These are phyloP conservation scores for Umbelopsis sp. DNA, from an alignment of 192 early-diverging fungal genomes.

Conservation along the genomic window DNA sequence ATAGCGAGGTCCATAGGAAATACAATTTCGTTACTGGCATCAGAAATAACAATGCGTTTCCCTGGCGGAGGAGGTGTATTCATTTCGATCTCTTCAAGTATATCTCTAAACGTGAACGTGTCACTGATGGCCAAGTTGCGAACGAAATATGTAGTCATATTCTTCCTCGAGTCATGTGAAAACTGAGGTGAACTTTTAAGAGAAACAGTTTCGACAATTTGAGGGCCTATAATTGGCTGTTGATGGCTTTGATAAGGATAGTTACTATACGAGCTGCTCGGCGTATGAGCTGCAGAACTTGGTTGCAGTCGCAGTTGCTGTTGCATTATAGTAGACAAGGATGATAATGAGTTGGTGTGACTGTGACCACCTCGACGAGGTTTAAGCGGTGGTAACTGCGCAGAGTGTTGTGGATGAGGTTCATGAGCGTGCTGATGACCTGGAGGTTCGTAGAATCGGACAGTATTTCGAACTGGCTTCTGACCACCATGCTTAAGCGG, in stretches of 20 bases:
- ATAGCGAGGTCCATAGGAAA: conserved; percentile 38
- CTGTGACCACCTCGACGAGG: conserved; percentile 5
- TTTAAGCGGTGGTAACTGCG: conserved; percentile 34
- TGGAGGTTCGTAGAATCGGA: conserved; percentile 8
- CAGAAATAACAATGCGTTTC: conserved; percentile 34
- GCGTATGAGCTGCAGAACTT: not conserved
- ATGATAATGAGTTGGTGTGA: conserved; percentile 6
- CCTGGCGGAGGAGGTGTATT: conserved; percentile 35
- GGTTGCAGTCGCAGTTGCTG: conserved; percentile 23
- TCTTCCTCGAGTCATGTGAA: conserved; percentile 22
- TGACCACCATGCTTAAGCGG: conserved; percentile 12
- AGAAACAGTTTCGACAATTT: conserved; percentile 38
- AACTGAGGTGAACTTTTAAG: conserved; percentile 26
- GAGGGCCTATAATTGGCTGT: not conserved
- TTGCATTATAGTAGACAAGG: conserved; percentile 16
- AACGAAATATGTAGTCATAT: conserved; percentile 25
- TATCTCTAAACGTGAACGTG: conserved; percentile 40
- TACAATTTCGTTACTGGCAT: conserved; percentile 27
- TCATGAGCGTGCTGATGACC: not conserved
- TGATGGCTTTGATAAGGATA: conserved; percentile 23
- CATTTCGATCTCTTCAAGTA: conserved; percentile 38
- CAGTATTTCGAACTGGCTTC: conserved; percentile 7
- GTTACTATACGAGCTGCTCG: not conserved
- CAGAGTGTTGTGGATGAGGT: conserved; percentile 18
- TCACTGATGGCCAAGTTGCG: conserved; percentile 45